Evolutionary conservation across 2,329 filamentous ascomycete species (phyloP), one percentile per base, ranked within the genome.

Genomic region (Colletotrichum abscissum): DNA sequence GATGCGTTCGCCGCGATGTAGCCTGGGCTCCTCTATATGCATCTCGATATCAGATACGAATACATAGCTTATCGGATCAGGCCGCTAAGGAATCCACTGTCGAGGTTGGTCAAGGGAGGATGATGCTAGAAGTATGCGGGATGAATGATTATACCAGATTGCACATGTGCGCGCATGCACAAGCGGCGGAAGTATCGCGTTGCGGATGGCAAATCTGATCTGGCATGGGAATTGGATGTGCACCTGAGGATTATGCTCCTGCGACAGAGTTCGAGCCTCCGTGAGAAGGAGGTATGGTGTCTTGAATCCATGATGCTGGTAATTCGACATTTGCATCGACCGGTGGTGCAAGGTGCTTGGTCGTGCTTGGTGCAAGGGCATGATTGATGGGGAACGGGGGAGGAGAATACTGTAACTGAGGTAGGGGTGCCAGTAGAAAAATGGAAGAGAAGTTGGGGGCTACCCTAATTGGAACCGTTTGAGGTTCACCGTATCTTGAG

Each of bases 231-330:
- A 65, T 65, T 60, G 42, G 16, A 22, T 26, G 22, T 30, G 26
- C 67, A 58, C 33, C 14, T 30, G 63, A 54, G 30, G 63, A 33
- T 67, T 24, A 52, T 24, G 35, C 35, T 22, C 28, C 26, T 8
- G 60, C 22, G 60, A 54, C 67, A 46, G 63, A 72, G 58, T 46
- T 57, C 11, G 24, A 59, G 59, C 54, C 60, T 19, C n/a, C 19
- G 42, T 63, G 65, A 26, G 49, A 49, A 59, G 35, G 33, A 46
- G 35, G 55, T 55, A 24, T 16, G 56, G 56, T 69, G 65, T 63
- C 22, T 22, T 58, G n/a, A 52, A 69, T 72, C 69, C 69, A 63
- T 59, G 65, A 72, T 63, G 59, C 69, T 54, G 69, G 66, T 52
- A 69, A 68, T 49, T 38, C 26, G 19, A 59, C 42, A 54, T 26